Conservation (phyloP, 768 basidiomycete genomes). For the Suillus discolor region DNA sequence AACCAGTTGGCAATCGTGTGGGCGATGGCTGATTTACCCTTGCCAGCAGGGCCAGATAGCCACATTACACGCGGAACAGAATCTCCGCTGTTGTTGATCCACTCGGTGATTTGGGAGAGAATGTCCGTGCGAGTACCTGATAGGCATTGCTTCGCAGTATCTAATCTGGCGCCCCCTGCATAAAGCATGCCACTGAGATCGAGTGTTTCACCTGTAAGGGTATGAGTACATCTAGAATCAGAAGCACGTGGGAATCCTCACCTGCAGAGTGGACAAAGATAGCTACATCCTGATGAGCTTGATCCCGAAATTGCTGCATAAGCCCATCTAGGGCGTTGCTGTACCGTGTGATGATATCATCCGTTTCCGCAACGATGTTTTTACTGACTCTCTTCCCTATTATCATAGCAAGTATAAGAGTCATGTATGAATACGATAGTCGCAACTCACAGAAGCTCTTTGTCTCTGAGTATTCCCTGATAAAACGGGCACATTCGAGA, state of each 20-base stretch:
- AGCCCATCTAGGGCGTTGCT: background rate
- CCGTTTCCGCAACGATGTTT: no score
- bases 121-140: slow-evolving; percentile 7
- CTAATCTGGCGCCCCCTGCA: background rate
- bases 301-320: slow-evolving; percentile 10
- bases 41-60: background rate
- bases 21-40: no score
- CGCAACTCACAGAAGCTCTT: no score
- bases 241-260: background rate
- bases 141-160: slow-evolving; percentile 7
- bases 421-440: no score
- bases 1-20: no score
- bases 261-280: background rate
- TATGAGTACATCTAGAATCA: no score
- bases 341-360: background rate
- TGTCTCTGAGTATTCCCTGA: no score
- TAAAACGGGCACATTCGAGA: no score
- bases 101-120: slow-evolving; percentile 17
- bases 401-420: no score
- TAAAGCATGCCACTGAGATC: background rate
- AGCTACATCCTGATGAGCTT: slow-evolving; percentile 1
- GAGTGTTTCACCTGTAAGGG: background rate
- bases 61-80: background rate
- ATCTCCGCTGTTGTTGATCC: slow-evolving; percentile 9
- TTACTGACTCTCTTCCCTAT: no score